Percentiles rank a stretch among this genome's conserved stretches.
These are phyloP conservation scores for Angomonas ambiguus DNA, from an alignment of 208 protist species.

Conservation along the genomic window DNA sequence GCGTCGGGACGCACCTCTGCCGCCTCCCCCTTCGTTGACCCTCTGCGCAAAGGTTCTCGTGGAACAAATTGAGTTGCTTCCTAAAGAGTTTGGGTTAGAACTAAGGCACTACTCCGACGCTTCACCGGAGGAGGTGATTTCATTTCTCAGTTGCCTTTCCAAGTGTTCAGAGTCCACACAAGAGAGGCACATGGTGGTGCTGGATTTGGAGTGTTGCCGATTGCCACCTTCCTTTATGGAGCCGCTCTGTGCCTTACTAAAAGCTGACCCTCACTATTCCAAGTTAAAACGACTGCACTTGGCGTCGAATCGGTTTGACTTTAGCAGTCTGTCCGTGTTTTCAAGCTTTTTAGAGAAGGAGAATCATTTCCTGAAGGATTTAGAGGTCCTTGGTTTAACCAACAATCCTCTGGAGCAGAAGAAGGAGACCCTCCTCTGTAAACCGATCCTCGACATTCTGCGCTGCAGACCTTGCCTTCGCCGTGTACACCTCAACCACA, in stretches of 20 bases:
- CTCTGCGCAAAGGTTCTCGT: background rate
- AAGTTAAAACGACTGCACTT: background rate
- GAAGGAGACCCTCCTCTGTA: background rate
- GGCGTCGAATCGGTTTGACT: background rate
- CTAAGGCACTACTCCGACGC: background rate
- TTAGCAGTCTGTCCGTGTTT: slow-evolving; percentile 10
- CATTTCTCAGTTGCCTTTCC: background rate
- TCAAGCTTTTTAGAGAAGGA: slow-evolving; percentile 12
- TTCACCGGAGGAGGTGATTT: background rate
- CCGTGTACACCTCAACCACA: slow-evolving; percentile 40
- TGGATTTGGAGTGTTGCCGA: background rate
- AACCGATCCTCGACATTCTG: background rate
- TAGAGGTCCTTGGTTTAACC: slow-evolving; percentile 32
- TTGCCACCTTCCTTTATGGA: background rate
- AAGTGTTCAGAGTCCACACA: background rate
- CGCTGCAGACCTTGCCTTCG: background rate
- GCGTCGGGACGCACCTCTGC: background rate
- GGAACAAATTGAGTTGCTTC: background rate
- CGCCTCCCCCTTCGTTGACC: background rate
- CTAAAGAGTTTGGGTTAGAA: background rate
- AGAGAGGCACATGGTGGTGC: background rate
- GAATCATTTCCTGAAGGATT: background rate
- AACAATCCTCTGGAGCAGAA: slow-evolving; percentile 27
- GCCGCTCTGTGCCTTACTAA: background rate
- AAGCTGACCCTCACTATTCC: background rate